These are phyloP conservation scores for Corynespora cassiicola DNA, from an alignment of 2,329 filamentous ascomycete species.

Conservation along the genomic window DNA sequence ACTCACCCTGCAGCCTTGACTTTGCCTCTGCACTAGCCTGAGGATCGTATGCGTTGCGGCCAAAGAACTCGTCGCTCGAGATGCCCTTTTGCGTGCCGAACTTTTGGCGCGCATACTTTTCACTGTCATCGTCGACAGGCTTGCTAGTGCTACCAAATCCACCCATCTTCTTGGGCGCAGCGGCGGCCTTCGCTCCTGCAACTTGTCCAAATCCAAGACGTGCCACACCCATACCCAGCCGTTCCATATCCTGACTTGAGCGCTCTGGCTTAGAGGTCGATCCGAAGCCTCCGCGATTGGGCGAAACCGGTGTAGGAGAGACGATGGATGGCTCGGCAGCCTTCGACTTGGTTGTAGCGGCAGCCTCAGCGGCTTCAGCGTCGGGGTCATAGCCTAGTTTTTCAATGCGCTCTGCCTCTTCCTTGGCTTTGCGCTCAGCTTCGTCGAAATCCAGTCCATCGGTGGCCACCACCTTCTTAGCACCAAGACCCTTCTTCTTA, in stretches of 20 bases:
- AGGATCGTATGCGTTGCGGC: constrained; percentile 85
- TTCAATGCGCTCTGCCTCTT: constrained; percentile 94
- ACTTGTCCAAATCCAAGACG: constrained; percentile 89
- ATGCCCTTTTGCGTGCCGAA: constrained; percentile 95
- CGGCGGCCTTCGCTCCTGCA: constrained; percentile 57
- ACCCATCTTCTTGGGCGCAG: constrained; percentile 77
- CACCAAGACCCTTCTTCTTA: constrained; percentile 63
- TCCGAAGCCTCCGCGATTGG: constrained; percentile 67
- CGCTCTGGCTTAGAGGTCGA: constrained; percentile 61
- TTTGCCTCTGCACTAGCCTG: constrained; percentile 84
- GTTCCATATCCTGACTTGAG: constrained; percentile 79
- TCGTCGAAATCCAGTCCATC: constrained; percentile 90
- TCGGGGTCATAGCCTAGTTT: constrained; percentile 96
- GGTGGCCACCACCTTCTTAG: constrained; percentile 79
- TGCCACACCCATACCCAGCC: constrained; percentile 86
- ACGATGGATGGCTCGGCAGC: constrained; percentile 63
- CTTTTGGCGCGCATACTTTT: constrained; percentile 84
- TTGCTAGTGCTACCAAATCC: constrained; percentile 90
- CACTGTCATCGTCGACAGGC: constrained; percentile 71
- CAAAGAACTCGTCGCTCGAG: constrained; percentile 97
- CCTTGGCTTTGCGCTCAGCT: constrained; percentile 94
- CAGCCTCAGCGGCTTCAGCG: constrained; percentile 66
- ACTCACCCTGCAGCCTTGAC: constrained; percentile 70
- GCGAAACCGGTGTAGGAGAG: constrained; percentile 78
- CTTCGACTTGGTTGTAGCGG: constrained; percentile 47